Evolutionary conservation across 306 rosid species (phyloP).

Genomic region (Dryas octopetala): DNA sequence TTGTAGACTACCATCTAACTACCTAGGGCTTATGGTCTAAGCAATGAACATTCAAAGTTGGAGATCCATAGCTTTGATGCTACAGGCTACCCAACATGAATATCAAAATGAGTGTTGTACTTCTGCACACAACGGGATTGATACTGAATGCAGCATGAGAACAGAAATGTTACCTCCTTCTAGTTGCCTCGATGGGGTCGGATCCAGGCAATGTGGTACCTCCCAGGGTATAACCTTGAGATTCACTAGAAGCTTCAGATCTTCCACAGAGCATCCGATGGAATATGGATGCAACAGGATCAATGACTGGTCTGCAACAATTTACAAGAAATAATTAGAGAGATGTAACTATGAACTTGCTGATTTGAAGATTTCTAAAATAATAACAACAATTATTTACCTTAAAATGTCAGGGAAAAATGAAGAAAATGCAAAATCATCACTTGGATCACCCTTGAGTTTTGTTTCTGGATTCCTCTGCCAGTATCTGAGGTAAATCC

Average conservation of each 20-base stretch:
- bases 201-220: constrained; percentile 80
- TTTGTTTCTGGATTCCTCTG: constrained; percentile 84
- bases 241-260: constrained; percentile 46
- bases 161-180: constrained; percentile 71
- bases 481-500: constrained; percentile 99
- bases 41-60: background rate
- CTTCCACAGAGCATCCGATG: constrained; percentile 91
- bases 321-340: constrained; percentile 26
- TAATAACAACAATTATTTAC: constrained; percentile 32
- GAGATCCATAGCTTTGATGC: background rate
- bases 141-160: background rate
- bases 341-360: constrained; percentile 10
- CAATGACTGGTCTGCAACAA: constrained; percentile 69
- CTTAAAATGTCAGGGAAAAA: constrained; percentile 89
- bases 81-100: background rate
- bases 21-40: too few species aligned
- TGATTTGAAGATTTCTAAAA: constrained; percentile 1
- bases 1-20: background rate
- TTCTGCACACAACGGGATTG: background rate
- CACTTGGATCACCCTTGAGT: constrained; percentile 91
- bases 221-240: constrained; percentile 48
- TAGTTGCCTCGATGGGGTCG: constrained; percentile 85
- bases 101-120: background rate
- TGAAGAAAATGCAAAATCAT: constrained; percentile 87
- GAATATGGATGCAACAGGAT: constrained; percentile 78